phyloP scores from a whole-genome alignment of 345 rosid species.

The Carallia pectinifolia region DNA sequence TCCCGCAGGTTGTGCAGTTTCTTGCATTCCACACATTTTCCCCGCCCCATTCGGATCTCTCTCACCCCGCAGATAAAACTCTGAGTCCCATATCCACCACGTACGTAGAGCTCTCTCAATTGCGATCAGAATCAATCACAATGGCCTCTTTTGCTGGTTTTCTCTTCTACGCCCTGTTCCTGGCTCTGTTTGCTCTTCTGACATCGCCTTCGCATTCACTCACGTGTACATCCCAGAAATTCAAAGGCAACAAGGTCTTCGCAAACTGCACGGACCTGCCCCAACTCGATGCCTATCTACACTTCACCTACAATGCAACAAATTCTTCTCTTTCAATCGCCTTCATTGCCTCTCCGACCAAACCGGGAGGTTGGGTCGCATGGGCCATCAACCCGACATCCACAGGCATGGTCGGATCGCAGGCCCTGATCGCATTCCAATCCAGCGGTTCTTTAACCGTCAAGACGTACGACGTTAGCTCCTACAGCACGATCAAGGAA shows the following conservation, averaged over 20 bases:
- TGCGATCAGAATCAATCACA: no score
- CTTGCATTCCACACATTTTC: no score
- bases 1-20: no score
- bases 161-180: conserved; percentile 1
- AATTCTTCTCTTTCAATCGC: conserved; percentile 22
- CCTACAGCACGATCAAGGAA: conserved; percentile 19
- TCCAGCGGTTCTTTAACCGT: conserved; percentile 27
- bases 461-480: conserved; percentile 17
- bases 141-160: no score
- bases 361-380: conserved; percentile 61
- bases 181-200: conserved; percentile 17
- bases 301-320: conserved; percentile 16
- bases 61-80: no score
- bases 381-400: conserved; percentile 77
- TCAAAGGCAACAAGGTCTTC: neutral
- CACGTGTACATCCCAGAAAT: conserved; percentile 51
- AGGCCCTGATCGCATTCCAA: conserved; percentile 58
- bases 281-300: conserved; percentile 12
- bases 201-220: conserved; percentile 48
- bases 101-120: no score
- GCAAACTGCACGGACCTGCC: conserved; percentile 28
- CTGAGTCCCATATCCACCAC: no score
- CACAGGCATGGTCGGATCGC: conserved; percentile 59
- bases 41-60: no score
- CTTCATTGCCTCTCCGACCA: conserved; percentile 3